Conservation (phyloP, 1,284 basidiomycete species). For the Calocybe gambosa region DNA sequence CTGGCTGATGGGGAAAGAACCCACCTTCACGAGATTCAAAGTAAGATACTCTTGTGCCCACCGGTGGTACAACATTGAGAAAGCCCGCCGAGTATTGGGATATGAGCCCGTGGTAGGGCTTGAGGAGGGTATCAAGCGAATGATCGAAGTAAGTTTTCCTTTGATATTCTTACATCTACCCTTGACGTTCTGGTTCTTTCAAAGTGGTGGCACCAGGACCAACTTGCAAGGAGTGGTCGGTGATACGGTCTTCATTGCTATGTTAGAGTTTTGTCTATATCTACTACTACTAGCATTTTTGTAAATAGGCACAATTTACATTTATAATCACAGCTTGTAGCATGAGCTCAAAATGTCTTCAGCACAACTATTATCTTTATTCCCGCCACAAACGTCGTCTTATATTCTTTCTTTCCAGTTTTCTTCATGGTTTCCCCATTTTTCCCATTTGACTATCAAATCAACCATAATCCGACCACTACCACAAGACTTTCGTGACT, state of each 20-base stretch:
- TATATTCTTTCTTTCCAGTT: conserved; percentile 77
- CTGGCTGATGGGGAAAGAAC: conserved; percentile 74
- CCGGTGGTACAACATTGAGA: conserved; percentile 95
- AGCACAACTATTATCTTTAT: conserved; percentile 25
- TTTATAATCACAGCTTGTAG: too few species aligned
- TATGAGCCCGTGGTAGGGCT: conserved; percentile 91
- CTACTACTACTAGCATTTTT: too few species aligned
- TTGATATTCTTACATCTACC: not conserved
- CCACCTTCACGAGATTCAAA: conserved; percentile 87
- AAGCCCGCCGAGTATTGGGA: conserved; percentile 85
- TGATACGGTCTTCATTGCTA: too few species aligned
- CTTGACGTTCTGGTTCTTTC: not conserved
- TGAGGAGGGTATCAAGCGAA: conserved; percentile 81
- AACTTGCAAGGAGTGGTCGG: conserved; percentile 27
- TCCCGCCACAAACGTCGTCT: conserved; percentile 44
- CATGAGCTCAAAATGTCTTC: conserved; percentile 8
- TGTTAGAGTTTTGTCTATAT: too few species aligned
- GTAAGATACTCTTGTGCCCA: conserved; percentile 71
- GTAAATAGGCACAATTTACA: too few species aligned
- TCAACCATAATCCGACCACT: conserved; percentile 76
- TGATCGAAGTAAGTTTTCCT: conserved; percentile 55
- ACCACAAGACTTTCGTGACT: conserved; percentile 58
- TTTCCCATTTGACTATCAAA: conserved; percentile 66
- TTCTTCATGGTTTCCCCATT: conserved; percentile 82
- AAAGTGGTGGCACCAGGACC: conserved; percentile 43